Base-by-base conservation (phyloP, 805 yeast genomes). In the Candida tibetensis region DNA sequence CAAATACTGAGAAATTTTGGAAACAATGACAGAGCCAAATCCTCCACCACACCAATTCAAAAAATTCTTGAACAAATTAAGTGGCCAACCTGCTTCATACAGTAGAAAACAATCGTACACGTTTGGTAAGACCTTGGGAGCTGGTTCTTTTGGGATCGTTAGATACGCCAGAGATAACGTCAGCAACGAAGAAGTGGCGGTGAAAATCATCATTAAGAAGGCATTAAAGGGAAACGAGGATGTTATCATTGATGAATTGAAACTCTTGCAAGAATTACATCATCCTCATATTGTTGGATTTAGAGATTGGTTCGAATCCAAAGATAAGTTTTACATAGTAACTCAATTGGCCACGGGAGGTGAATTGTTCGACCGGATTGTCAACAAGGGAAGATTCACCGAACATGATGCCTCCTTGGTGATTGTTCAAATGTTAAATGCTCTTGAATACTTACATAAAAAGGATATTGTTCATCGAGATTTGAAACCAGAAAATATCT, bases 341-440 rank as follows among this genome's bases (percentile, higher is more conserved):
- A 91, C 97, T 2, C 96, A 91, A 60, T 69, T 91, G 54, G 97
- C 97, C 17, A 83, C 89, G 2, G 99, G 99, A 21, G 99, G 99
- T 35, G 99, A 91, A 60, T 66, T 91, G 41, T 91, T 91, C 56
- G 96, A 90, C 45, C 69, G 97, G 37, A 88, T 91, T 45, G 74
- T 89, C 28, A 69, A 78, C 34, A 71, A 81, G 52, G 96, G 97
- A 10, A 74, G 81, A 39, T 91, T 88, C 62, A 86, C 96, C 4
- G 99, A 91, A 59, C 72, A 71, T 44, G 96, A 90, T 58, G 98
- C 97, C 1, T 81, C 85, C 8, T 64, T 69, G 39, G 82, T 89
- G 34, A 69, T 90, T 10, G 71, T 73, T 28, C 95, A 91, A 54
- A 73, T 90, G 49, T 62, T 89, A 32, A 74, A 77, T 33, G 97